These are phyloP conservation scores for Paecilomyces fulvus DNA, from an alignment of 2,329 filamentous ascomycete species.

Conservation along the genomic window DNA sequence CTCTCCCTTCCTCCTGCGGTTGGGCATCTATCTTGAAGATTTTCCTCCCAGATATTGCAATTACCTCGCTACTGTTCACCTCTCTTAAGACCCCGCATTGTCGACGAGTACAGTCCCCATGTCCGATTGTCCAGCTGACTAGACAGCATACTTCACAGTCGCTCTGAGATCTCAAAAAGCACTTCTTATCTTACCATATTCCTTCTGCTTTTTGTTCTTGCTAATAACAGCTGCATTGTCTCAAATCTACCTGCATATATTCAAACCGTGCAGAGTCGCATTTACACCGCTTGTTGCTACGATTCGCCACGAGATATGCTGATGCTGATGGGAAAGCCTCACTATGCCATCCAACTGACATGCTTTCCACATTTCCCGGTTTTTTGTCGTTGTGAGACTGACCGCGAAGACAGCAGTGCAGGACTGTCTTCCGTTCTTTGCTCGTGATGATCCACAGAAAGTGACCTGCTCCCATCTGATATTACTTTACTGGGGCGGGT, in stretches of 20 bases:
- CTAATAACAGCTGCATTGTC: neutral
- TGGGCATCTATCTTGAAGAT: neutral
- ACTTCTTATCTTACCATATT: neutral
- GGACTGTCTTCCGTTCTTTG: neutral
- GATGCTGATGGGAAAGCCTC: neutral
- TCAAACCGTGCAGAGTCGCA: neutral
- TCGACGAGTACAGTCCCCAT: neutral
- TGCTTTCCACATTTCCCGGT: neutral
- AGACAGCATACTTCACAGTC: neutral
- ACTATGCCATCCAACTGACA: neutral
- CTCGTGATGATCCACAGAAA: neutral
- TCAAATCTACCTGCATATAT: neutral
- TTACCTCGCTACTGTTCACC: neutral
- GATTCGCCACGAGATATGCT: neutral
- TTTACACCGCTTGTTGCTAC: neutral
- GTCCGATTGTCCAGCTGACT: neutral
- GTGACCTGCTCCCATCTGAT: neutral
- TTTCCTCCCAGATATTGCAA: neutral
- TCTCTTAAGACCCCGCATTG: neutral
- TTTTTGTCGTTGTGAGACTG: neutral
- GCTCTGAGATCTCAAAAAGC: neutral
- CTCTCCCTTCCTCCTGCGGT: neutral
- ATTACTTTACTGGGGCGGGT: neutral
- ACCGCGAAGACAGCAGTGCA: neutral
- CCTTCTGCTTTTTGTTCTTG: neutral